Evolutionary conservation across 257 asterid species (phyloP).

Genomic region (Ballota nigra): DNA sequence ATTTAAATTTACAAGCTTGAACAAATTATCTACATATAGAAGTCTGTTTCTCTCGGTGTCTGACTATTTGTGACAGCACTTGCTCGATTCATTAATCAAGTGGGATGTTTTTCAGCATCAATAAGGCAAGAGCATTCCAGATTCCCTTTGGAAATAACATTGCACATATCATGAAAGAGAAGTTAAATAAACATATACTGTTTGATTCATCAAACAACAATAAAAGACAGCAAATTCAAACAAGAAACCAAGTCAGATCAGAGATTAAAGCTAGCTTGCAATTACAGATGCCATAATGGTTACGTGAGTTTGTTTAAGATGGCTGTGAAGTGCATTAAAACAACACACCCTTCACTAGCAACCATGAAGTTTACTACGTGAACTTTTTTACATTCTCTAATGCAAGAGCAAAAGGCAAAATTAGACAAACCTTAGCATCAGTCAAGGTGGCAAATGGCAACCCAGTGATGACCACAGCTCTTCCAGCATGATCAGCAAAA

Average conservation of each 20-base stretch:
- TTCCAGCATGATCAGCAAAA: conserved; percentile 98
- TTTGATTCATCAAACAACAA: conserved; percentile 1
- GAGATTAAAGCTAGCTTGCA: background rate
- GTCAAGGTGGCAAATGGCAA: conserved; percentile 84
- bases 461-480: conserved; percentile 96
- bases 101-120: background rate
- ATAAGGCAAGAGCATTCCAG: background rate
- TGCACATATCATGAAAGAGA: background rate
- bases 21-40: background rate
- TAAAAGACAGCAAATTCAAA: conserved; percentile 4
- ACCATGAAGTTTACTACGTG: conserved; percentile 5
- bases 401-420: conserved; percentile 17
- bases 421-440: conserved; percentile 82
- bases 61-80: background rate
- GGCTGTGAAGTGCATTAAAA: background rate
- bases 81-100: background rate
- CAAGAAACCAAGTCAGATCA: background rate
- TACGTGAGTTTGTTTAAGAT: background rate
- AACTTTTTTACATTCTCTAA: conserved; percentile 12
- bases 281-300: background rate
- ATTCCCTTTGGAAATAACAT: background rate
- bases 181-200: background rate
- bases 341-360: background rate
- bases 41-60: background rate
- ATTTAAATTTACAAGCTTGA: background rate